phyloP scores from a whole-genome alignment of 2,329 filamentous ascomycete genomes.

The Plectosphaerella cucumerina region DNA sequence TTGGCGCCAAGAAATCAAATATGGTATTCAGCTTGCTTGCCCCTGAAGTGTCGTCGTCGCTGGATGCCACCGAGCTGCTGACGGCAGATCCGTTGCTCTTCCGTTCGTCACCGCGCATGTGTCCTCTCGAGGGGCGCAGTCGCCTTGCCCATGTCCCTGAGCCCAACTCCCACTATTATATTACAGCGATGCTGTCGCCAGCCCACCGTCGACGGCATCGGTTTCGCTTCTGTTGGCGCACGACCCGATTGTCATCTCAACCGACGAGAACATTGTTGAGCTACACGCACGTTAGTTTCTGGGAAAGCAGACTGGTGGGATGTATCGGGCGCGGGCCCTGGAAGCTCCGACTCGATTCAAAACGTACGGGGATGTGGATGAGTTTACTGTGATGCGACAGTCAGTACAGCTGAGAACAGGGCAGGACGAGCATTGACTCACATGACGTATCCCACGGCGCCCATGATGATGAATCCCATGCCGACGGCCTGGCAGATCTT shows the following conservation, averaged over 20 bases:
- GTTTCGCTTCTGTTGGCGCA: not conserved
- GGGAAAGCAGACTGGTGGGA: not conserved
- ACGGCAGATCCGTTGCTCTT: no score
- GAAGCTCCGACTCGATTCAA: not conserved
- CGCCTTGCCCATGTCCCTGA: not conserved
- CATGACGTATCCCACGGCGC: constrained; percentile 49
- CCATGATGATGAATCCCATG: constrained; percentile 67
- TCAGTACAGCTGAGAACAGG: not conserved
- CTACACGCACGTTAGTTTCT: not conserved
- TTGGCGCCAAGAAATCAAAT: no score
- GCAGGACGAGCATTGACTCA: not conserved
- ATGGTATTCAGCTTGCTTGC: no score
- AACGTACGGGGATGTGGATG: not conserved
- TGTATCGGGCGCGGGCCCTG: not conserved
- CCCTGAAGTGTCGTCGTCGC: no score
- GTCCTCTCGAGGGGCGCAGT: no score
- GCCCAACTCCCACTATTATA: not conserved
- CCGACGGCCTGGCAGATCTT: constrained; percentile 56
- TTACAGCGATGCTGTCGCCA: not conserved
- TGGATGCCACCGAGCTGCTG: no score
- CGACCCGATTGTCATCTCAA: not conserved
- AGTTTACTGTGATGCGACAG: not conserved
- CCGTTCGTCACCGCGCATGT: no score
- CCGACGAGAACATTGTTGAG: not conserved
- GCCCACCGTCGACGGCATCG: not conserved